Evolutionary conservation across 2,329 filamentous ascomycete species (phyloP).

Genomic region (Penicillium janthinellum): DNA sequence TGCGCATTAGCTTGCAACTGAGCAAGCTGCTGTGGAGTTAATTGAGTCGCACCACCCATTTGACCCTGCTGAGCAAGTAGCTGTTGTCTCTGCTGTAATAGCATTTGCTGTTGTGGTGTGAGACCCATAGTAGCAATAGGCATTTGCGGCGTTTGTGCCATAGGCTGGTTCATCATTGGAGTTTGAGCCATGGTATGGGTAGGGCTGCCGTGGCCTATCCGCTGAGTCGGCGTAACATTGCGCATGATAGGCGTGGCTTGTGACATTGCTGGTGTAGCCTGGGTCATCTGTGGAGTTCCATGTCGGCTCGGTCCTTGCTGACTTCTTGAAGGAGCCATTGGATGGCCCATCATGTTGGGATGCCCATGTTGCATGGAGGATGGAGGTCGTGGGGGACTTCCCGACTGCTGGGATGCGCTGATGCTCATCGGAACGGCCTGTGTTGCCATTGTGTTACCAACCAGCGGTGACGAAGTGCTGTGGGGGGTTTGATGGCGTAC

Average conservation of each 20-base stretch:
- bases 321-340: slow-evolving; percentile 49
- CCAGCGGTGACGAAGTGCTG: slow-evolving; percentile 48
- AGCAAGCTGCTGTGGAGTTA: slow-evolving; percentile 45
- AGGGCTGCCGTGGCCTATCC: slow-evolving; percentile 51
- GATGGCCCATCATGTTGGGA: slow-evolving; percentile 47
- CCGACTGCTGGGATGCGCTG: slow-evolving; percentile 49
- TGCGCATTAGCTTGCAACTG: slow-evolving; percentile 48
- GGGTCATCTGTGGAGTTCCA: slow-evolving; percentile 51
- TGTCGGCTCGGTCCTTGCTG: slow-evolving; percentile 51
- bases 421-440: slow-evolving; percentile 50
- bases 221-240: slow-evolving; percentile 50
- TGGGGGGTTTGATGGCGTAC: slow-evolving; percentile 52
- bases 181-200: slow-evolving; percentile 46
- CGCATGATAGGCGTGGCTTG: slow-evolving; percentile 52
- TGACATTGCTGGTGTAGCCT: slow-evolving; percentile 49
- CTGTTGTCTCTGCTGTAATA: slow-evolving; percentile 43
- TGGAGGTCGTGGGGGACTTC: slow-evolving; percentile 49
- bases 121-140: slow-evolving; percentile 35
- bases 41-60: slow-evolving; percentile 33
- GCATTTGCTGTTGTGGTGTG: slow-evolving; percentile 45
- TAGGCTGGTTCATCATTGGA: slow-evolving; percentile 48
- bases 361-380: slow-evolving; percentile 52
- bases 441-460: slow-evolving; percentile 41
- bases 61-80: slow-evolving; percentile 41
- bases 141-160: slow-evolving; percentile 46